Evolutionary conservation across 305 asterid species (phyloP).

Genomic region (Fraxinus platypoda): DNA sequence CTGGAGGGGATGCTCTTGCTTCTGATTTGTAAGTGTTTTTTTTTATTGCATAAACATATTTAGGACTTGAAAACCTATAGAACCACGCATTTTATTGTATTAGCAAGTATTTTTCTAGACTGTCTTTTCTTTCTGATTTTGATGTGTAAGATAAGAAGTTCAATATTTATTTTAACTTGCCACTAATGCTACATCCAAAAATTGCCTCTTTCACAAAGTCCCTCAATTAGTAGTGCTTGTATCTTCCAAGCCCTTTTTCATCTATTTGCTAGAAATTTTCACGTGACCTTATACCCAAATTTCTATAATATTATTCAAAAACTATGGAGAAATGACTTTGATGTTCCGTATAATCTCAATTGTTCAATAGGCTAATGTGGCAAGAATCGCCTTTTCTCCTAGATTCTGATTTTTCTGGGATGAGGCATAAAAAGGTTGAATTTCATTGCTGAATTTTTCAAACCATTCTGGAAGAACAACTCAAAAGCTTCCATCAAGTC

Average conservation of each 20-base stretch:
- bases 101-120: neutral
- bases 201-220: neutral
- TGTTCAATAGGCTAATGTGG: neutral
- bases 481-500: neutral
- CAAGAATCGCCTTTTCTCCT: neutral
- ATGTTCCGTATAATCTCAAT: neutral
- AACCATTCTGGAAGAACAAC: neutral
- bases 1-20: conserved; percentile 99
- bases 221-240: neutral
- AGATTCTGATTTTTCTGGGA: neutral
- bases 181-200: neutral
- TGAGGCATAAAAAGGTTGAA: neutral
- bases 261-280: neutral
- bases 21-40: conserved; percentile 79
- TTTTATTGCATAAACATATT: neutral
- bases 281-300: neutral
- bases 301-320: neutral
- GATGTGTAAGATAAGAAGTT: neutral
- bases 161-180: neutral
- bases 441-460: neutral
- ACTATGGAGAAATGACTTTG: neutral
- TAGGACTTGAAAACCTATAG: neutral
- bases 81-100: neutral
- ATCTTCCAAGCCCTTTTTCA: neutral
- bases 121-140: neutral